Percentiles rank a stretch among this genome's conserved stretches.
These are phyloP conservation scores for Exophiala sideris DNA, from an alignment of 2,329 filamentous ascomycete species.

Conservation along the genomic window DNA sequence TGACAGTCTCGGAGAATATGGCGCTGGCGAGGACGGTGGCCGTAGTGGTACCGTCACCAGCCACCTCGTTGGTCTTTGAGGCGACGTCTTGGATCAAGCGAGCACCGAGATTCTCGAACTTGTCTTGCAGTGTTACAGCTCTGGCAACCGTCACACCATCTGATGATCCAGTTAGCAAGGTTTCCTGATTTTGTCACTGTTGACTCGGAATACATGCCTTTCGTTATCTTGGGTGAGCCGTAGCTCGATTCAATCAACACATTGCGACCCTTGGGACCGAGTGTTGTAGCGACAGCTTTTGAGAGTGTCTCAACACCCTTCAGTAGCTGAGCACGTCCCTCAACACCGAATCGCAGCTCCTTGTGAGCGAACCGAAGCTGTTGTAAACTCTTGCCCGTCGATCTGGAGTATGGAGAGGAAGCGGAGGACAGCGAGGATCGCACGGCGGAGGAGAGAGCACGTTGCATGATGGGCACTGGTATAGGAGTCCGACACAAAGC, in stretches of 20 bases:
- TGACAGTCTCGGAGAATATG: slow-evolving; percentile 99
- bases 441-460: slow-evolving; percentile 78
- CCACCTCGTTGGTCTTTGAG: slow-evolving; percentile 98
- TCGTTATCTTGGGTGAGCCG: slow-evolving; percentile 98
- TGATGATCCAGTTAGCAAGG: slow-evolving; percentile 36
- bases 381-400: slow-evolving; percentile 67
- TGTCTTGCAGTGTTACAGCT: slow-evolving; percentile 91
- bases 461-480: slow-evolving; percentile 72
- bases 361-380: slow-evolving; percentile 84
- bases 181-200: background rate
- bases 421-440: slow-evolving; percentile 72
- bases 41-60: slow-evolving; percentile 97
- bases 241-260: slow-evolving; percentile 98
- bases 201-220: slow-evolving; percentile 62
- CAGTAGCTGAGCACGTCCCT: slow-evolving; percentile 82
- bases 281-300: slow-evolving; percentile 90
- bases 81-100: slow-evolving; percentile 96
- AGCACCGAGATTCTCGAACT: slow-evolving; percentile 99
- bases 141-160: slow-evolving; percentile 87
- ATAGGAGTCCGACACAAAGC: slow-evolving; percentile 10
- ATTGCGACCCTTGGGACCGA: slow-evolving; percentile 97
- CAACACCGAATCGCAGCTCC: slow-evolving; percentile 98
- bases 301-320: slow-evolving; percentile 95
- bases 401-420: slow-evolving; percentile 54
- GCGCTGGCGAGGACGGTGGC: slow-evolving; percentile 94